Base-by-base conservation (phyloP, 164 flowering plant species). In the Kingdonia uniflora region DNA sequence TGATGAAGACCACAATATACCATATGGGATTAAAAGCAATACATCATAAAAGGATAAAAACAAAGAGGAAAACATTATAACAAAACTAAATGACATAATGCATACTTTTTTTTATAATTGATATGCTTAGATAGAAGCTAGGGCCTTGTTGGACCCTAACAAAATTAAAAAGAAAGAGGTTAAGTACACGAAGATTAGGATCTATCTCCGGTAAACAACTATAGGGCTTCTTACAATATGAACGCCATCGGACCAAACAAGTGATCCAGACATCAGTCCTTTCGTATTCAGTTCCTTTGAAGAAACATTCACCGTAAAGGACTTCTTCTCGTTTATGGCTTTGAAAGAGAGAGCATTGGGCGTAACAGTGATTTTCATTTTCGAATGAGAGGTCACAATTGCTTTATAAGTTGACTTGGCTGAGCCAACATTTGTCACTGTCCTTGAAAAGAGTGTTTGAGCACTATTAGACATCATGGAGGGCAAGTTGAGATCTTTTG, bases 391-490 rank as follows among this genome's bases (percentile, higher is more conserved):
- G 5, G 23, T 23, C 19, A 70, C 22, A 1, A 24, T 44, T 16
- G 69, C 70, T 29, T 17, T 67, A 57, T 77, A 75, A 0, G 63
- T 58, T 1, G 76, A 68, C 24, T 65, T 68, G 11, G 65, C 59
- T 0, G 11, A 11, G 0, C 82, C 85, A 22, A 80, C 79, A 39
- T 77, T 76, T 2, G 74, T 77, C 5, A 73, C 85, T 10, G 67
- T 71, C 53, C 85, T 62, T 1, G 23, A 4, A 38, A 71, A 75
- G 0, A 12, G n/a, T 0, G 17, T 42, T 5, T 16, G 8, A 5
- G 0, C 1, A 14, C 62, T 59, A 24, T 10, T 1, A 21, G 57
- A 40, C 1, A 64, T 54, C 63, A 77, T 42, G 8, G 82, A 66
- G 23, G 85, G 80, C 47, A 77, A 77, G 58, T 80, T 80, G 51